Evolutionary conservation across 305 asterid species (phyloP).

Genomic region (Plantago rigida): DNA sequence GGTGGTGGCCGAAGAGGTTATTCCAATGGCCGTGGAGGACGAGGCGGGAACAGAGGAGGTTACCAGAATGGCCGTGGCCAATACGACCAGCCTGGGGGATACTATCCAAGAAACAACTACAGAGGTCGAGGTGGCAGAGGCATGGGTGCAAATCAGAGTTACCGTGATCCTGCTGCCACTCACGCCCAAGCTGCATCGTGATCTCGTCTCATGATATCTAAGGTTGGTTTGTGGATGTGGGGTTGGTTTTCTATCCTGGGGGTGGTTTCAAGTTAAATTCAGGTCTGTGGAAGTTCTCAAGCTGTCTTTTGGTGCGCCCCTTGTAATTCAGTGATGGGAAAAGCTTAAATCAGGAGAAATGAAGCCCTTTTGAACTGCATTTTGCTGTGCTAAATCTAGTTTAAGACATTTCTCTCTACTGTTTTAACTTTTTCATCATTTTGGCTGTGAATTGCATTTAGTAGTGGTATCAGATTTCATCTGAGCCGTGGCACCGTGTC

Average conservation of each 20-base stretch:
- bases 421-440: too few species aligned
- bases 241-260: neutral
- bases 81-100: conserved; percentile 36
- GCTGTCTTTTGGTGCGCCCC: conserved; percentile 12
- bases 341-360: too few species aligned
- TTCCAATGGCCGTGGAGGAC: conserved; percentile 54
- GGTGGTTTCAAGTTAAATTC: conserved; percentile 10
- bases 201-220: neutral
- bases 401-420: too few species aligned
- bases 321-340: conserved; percentile 7
- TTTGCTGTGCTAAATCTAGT: too few species aligned
- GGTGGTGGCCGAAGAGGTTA: conserved; percentile 33
- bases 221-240: neutral
- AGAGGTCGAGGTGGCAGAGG: conserved; percentile 53
- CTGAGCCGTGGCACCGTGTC: too few species aligned
- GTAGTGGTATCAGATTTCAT: too few species aligned
- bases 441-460: too few species aligned
- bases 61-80: conserved; percentile 38
- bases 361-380: too few species aligned
- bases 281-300: conserved; percentile 4
- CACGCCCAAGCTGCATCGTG: conserved; percentile 30
- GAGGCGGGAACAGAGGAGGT: conserved; percentile 37
- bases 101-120: conserved; percentile 33
- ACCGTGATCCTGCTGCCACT: conserved; percentile 27
- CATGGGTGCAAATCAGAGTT: conserved; percentile 27